These are phyloP conservation scores for Boletus barrowsii DNA, from an alignment of 768 basidiomycete genomes.

Conservation along the genomic window DNA sequence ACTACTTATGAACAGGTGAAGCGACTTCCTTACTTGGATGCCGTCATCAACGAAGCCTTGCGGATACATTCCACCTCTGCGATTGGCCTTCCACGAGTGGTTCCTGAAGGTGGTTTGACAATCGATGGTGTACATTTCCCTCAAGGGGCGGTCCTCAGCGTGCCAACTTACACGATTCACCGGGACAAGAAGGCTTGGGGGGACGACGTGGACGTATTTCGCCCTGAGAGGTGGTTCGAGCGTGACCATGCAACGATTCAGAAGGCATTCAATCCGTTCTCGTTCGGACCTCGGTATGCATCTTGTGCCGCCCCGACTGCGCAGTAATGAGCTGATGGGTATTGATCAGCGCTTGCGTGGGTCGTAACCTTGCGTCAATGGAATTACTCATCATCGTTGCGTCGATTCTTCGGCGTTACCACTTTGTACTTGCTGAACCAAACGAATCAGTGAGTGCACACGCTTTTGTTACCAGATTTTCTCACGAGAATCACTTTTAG, in stretches of 20 bases:
- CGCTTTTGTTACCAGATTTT: neutral
- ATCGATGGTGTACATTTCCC: slow-evolving; percentile 55
- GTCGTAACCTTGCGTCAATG: slow-evolving; percentile 76
- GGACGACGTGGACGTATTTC: slow-evolving; percentile 64
- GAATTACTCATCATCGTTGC: slow-evolving; percentile 79
- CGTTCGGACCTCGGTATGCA: slow-evolving; percentile 68
- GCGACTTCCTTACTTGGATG: slow-evolving; percentile 73
- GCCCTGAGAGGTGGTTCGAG: slow-evolving; percentile 88
- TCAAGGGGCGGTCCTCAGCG: slow-evolving; percentile 72
- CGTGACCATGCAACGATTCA: slow-evolving; percentile 56
- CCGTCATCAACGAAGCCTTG: slow-evolving; percentile 83
- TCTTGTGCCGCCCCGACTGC: neutral
- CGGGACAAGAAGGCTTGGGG: slow-evolving; percentile 75
- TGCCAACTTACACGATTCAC: slow-evolving; percentile 83
- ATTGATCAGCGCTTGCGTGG: slow-evolving; percentile 68
- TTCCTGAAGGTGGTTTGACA: slow-evolving; percentile 70
- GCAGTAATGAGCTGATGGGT: slow-evolving; percentile 2
- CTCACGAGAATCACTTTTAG: slow-evolving; percentile 33
- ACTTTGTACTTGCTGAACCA: slow-evolving; percentile 64
- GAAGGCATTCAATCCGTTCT: slow-evolving; percentile 83
- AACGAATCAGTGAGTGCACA: slow-evolving; percentile 48
- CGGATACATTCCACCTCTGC: slow-evolving; percentile 83
- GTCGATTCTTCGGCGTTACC: slow-evolving; percentile 74
- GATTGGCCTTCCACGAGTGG: slow-evolving; percentile 78
- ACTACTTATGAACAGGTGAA: slow-evolving; percentile 69